These are phyloP conservation scores for Venustampulla echinocandica DNA, from an alignment of 495 filamentous ascomycete species.

Conservation along the genomic window DNA sequence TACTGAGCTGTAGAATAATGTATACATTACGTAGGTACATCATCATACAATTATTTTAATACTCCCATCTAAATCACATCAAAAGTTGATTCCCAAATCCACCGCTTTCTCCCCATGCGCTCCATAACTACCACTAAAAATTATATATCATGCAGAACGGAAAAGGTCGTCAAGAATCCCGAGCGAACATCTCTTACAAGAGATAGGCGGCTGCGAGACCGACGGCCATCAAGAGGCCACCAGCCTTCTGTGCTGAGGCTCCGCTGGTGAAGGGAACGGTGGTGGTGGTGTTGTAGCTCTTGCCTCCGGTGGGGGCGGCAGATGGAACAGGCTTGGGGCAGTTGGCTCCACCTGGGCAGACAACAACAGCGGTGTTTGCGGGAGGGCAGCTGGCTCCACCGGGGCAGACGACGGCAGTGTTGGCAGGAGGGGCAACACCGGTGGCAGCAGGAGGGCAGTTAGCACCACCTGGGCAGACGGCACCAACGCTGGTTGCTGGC, in stretches of 20 bases:
- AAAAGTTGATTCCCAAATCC: too few relatives aligned
- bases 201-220: constrained; percentile 18
- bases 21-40: too few relatives aligned
- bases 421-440: background rate
- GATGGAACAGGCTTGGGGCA: constrained; percentile 6
- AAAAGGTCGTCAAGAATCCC: too few relatives aligned
- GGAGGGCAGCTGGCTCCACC: constrained; percentile 12
- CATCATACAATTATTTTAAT: too few relatives aligned
- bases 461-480: constrained; percentile 14
- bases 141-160: too few relatives aligned
- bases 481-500: constrained; percentile 10
- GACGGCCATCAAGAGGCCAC: constrained; percentile 28
- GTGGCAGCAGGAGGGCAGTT: constrained; percentile 14
- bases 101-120: too few relatives aligned
- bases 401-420: constrained; percentile 3
- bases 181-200: too few relatives aligned
- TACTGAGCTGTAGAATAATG: too few relatives aligned
- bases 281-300: constrained; percentile 8
- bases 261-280: constrained; percentile 25
- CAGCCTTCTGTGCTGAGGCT: constrained; percentile 24
- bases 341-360: constrained; percentile 11
- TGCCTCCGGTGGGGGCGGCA: background rate
- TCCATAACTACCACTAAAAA: too few relatives aligned
- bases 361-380: constrained; percentile 2
- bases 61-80: too few relatives aligned